A percentile compares a stretch with the other conserved stretches of the same genome.
These are phyloP conservation scores for Chlorella variabilis DNA, from an alignment of 163 green algal genomes.

Conservation along the genomic window DNA sequence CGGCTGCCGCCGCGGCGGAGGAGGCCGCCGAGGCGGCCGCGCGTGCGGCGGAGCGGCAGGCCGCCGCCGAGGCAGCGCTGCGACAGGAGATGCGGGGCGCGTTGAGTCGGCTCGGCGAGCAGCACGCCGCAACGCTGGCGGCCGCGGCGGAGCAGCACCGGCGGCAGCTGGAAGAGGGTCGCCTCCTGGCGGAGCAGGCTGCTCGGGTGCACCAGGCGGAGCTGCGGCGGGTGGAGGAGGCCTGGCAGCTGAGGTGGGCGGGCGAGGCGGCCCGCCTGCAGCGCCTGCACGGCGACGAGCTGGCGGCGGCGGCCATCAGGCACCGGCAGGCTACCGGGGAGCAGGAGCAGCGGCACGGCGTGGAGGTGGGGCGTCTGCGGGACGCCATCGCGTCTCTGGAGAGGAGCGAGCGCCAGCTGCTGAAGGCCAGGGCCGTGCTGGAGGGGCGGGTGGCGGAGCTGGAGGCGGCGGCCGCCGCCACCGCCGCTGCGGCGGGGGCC, in stretches of 20 bases:
- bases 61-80: background rate
- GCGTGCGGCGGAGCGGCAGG: background rate
- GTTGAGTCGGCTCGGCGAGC: background rate
- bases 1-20: background rate
- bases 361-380: background rate
- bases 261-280: background rate
- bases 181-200: background rate
- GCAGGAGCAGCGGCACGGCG: background rate
- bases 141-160: background rate
- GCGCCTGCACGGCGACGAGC: background rate
- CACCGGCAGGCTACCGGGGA: background rate
- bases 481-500: slow-evolving; percentile 36
- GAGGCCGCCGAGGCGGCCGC: background rate
- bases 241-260: background rate
- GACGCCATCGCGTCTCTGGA: slow-evolving; percentile 3
- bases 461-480: slow-evolving; percentile 37
- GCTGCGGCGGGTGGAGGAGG: background rate
- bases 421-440: slow-evolving; percentile 17
- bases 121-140: background rate
- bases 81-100: background rate
- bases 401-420: slow-evolving; percentile 26
- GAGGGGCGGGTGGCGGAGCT: slow-evolving; percentile 54
- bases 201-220: slow-evolving; percentile 2
- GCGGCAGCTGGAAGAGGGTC: slow-evolving; percentile 1
- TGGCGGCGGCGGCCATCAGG: background rate